These are phyloP conservation scores for Psilocybe subaeruginosa DNA, from an alignment of 768 basidiomycete genomes.

Conservation along the genomic window DNA sequence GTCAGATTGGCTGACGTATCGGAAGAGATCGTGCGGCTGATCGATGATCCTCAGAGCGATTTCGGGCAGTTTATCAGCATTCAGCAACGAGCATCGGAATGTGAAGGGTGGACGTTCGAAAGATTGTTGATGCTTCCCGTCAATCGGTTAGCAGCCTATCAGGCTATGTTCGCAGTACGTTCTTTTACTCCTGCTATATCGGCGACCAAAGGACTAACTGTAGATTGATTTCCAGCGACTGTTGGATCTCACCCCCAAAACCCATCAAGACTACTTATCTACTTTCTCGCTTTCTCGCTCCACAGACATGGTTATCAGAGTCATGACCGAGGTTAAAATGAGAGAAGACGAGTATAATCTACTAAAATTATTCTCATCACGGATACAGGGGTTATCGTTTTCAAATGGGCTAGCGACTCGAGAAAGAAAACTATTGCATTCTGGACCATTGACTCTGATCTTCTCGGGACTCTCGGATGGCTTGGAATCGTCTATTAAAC, in stretches of 20 bases:
- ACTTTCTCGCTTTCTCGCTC: slow-evolving; percentile 67
- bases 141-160: slow-evolving; percentile 70
- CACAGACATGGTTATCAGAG: slow-evolving; percentile 71
- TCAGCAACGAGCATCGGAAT: slow-evolving; percentile 56
- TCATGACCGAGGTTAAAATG: slow-evolving; percentile 83
- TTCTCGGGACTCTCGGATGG: slow-evolving; percentile 25
- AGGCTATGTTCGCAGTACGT: slow-evolving; percentile 73
- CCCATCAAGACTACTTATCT: slow-evolving; percentile 71
- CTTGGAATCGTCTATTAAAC: not conserved
- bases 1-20: slow-evolving; percentile 69
- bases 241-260: slow-evolving; percentile 66
- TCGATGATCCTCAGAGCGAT: slow-evolving; percentile 57
- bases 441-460: slow-evolving; percentile 60
- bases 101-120: slow-evolving; percentile 66
- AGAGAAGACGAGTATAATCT: slow-evolving; percentile 87
- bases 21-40: slow-evolving; percentile 51
- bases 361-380: slow-evolving; percentile 59
- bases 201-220: not conserved
- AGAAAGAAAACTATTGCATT: slow-evolving; percentile 74
- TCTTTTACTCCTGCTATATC: not conserved
- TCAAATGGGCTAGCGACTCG: slow-evolving; percentile 61
- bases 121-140: slow-evolving; percentile 77
- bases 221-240: slow-evolving; percentile 54
- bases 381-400: slow-evolving; percentile 62
- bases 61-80: slow-evolving; percentile 86